Evolutionary conservation across 169 alveolate genomes (phyloP).

Genomic region (Plasmodium inui): DNA sequence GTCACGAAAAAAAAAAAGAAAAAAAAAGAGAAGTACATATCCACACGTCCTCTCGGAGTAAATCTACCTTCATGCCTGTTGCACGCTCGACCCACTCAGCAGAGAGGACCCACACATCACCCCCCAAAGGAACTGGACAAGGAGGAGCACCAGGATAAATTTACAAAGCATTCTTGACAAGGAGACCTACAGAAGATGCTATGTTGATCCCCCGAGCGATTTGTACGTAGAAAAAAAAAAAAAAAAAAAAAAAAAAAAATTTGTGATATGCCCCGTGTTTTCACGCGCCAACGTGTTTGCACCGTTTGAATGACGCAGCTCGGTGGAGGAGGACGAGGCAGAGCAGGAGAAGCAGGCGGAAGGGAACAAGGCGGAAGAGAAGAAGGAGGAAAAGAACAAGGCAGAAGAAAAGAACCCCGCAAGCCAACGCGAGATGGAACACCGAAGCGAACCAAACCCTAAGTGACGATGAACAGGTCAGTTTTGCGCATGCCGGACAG

Average conservation of each 20-base stretch:
- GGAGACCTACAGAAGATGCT: neutral
- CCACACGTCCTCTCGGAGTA: neutral
- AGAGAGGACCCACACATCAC: neutral
- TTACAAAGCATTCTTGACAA: constrained; percentile 26
- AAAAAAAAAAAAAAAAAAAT: neutral
- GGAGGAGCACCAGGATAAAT: constrained; percentile 51
- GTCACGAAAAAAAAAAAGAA: neutral
- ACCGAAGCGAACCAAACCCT: neutral
- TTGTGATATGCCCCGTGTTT: neutral
- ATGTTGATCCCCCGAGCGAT: constrained; percentile 47
- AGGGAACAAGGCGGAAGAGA: neutral
- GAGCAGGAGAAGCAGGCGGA: neutral
- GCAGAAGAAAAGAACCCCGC: neutral
- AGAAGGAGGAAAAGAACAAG: too few relatives aligned
- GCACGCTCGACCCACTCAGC: constrained; percentile 3
- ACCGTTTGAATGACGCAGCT: constrained; percentile 2
- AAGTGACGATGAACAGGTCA: neutral
- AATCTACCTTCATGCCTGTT: neutral
- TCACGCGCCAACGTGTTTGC: neutral
- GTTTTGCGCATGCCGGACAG: neutral
- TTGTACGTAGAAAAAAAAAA: constrained; percentile 21
- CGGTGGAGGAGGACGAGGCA: constrained; percentile 13
- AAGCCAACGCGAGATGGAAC: neutral
- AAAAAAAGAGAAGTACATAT: neutral
- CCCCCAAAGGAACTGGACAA: constrained; percentile 1